Conservation (phyloP, 2,329 filamentous ascomycete genomes). For the Coleophoma cylindrospora region DNA sequence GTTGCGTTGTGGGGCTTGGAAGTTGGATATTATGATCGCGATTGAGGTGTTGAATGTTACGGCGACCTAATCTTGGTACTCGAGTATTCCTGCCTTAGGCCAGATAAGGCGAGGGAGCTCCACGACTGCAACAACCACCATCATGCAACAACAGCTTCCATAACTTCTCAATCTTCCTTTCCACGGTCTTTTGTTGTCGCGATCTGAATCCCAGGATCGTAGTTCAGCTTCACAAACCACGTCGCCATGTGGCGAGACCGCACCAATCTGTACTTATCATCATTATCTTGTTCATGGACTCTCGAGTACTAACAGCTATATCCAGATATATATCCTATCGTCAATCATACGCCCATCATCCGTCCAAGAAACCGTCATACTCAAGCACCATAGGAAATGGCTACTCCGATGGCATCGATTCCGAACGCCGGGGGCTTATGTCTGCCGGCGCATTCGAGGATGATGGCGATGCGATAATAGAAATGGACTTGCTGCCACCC, state of each 20-base stretch:
- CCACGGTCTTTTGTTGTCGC: background rate
- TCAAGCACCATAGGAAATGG: constrained; percentile 39
- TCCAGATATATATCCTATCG: constrained; percentile 95
- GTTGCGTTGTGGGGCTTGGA: background rate
- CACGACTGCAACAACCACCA: background rate
- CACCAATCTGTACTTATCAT: constrained; percentile 78
- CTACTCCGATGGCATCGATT: constrained; percentile 54
- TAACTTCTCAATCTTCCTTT: background rate
- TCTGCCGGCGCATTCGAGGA: constrained; percentile 72
- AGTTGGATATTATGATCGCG: constrained; percentile 4
- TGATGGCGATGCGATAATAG: constrained; percentile 91
- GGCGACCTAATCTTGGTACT: background rate
- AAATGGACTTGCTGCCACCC: constrained; percentile 95
- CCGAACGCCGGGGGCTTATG: constrained; percentile 77
- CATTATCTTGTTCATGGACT: constrained; percentile 10
- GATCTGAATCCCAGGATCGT: too few relatives aligned
- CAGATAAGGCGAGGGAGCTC: background rate
- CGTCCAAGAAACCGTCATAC: constrained; percentile 76
- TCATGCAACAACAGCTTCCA: background rate
- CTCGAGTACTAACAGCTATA: constrained; percentile 21
- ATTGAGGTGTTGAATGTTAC: constrained; percentile 1
- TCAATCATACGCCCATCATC: constrained; percentile 95
- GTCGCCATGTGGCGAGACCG: constrained; percentile 96
- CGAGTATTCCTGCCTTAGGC: background rate
- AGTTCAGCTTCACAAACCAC: background rate